Conservation (phyloP, 805 yeast genomes). For the Metschnikowia proteae region DNA sequence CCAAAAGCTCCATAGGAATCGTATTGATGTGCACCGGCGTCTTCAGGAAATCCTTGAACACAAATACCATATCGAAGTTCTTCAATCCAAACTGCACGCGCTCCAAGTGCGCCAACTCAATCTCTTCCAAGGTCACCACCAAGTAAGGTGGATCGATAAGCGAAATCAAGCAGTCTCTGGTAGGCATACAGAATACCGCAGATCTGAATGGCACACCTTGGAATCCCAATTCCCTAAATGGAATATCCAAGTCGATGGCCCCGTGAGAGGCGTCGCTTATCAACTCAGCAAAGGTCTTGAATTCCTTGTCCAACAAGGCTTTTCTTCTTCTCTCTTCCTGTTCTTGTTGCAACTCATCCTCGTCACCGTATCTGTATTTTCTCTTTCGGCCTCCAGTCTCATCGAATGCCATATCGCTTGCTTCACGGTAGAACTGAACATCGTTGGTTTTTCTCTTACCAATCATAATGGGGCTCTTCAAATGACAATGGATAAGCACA, state of each 20-base stretch:
- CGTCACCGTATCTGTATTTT: conserved; percentile 89
- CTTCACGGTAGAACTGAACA: conserved; percentile 94
- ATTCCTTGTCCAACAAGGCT: conserved; percentile 86
- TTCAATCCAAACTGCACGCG: conserved; percentile 96
- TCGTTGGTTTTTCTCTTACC: conserved; percentile 95
- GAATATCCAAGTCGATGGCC: conserved; percentile 81
- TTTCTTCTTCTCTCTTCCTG: conserved; percentile 96
- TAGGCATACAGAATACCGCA: conserved; percentile 91
- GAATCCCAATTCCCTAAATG: conserved; percentile 94
- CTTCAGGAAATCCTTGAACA: conserved; percentile 82
- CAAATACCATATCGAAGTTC: conserved; percentile 95
- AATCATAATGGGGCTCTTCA: conserved; percentile 88
- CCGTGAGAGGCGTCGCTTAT: conserved; percentile 88
- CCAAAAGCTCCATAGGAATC: conserved; percentile 87
- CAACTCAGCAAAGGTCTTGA: conserved; percentile 81
- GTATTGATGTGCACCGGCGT: conserved; percentile 93
- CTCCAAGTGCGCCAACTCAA: conserved; percentile 92
- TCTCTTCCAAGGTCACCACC: conserved; percentile 85
- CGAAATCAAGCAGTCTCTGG: conserved; percentile 94
- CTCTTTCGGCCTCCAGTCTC: conserved; percentile 95
- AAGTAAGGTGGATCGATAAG: conserved; percentile 91
- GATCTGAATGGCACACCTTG: conserved; percentile 96
- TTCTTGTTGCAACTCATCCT: conserved; percentile 96
- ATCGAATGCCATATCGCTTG: conserved; percentile 92
- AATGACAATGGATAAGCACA: conserved; percentile 87